Conservation (phyloP, 805 yeast species). For the Clavispora carvajalis region DNA sequence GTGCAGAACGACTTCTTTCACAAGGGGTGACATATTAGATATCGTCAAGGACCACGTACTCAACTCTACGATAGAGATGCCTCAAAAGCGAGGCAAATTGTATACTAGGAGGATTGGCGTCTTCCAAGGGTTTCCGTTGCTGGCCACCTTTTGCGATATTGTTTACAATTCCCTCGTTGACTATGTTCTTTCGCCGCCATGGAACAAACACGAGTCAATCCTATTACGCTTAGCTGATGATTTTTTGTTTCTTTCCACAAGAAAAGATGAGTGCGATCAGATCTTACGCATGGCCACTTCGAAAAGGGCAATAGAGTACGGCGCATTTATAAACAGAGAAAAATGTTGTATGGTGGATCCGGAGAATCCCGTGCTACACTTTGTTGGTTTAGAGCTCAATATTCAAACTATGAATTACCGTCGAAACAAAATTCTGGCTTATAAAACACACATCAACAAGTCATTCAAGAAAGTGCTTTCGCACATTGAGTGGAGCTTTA, state of each 20-base stretch:
- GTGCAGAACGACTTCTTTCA: conserved; percentile 29
- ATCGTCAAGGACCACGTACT: conserved; percentile 49
- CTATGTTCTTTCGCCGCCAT: conserved; percentile 20
- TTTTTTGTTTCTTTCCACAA: conserved; percentile 62
- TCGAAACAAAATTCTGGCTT: background rate
- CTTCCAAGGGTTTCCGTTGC: conserved; percentile 80
- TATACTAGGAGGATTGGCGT: conserved; percentile 59
- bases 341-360: conserved; percentile 17
- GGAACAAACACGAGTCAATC: conserved; percentile 20
- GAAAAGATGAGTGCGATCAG: conserved; percentile 16
- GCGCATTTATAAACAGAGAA: conserved; percentile 30
- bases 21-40: conserved; percentile 39
- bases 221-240: conserved; percentile 79
- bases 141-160: conserved; percentile 69
- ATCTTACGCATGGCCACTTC: conserved; percentile 18
- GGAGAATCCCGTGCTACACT: conserved; percentile 10
- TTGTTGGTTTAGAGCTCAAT: conserved; percentile 28
- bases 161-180: conserved; percentile 60
- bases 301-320: conserved; percentile 20
- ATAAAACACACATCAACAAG: background rate
- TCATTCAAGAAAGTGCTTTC: conserved; percentile 18
- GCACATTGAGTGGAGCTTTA: conserved; percentile 20
- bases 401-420: conserved; percentile 11
- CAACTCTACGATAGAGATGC: conserved; percentile 41
- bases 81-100: conserved; percentile 25